phyloP scores from a whole-genome alignment of 176 grass and related monocot genomes.

The Carex kokanica region DNA sequence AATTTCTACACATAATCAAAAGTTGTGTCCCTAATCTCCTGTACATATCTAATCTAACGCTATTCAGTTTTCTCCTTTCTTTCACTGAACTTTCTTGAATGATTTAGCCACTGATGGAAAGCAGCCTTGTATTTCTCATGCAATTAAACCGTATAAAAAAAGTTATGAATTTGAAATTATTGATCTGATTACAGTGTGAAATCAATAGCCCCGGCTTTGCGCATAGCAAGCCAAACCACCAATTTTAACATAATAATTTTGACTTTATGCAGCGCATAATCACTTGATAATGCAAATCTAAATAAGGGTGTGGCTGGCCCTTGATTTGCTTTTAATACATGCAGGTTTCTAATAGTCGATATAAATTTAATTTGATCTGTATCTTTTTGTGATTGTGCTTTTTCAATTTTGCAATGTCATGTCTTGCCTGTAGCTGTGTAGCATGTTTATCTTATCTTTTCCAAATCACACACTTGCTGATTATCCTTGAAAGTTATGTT shows the following conservation, averaged over 20 bases:
- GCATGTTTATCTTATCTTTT: neutral
- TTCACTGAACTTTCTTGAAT: neutral
- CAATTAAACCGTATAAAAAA: too few species aligned
- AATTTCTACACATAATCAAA: neutral
- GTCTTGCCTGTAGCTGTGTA: neutral
- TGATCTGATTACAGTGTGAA: too few species aligned
- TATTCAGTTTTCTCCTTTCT: neutral
- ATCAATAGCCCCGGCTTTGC: too few species aligned
- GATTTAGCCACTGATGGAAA: neutral
- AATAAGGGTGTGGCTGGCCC: too few species aligned
- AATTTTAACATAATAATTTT: too few species aligned
- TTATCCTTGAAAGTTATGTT: conserved; percentile 12
- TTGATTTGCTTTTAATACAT: neutral
- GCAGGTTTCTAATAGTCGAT: neutral
- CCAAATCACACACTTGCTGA: neutral
- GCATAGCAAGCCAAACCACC: too few species aligned
- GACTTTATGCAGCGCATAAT: too few species aligned
- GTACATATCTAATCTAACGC: neutral
- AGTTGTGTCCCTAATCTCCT: neutral
- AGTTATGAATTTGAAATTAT: too few species aligned
- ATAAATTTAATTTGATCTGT: neutral
- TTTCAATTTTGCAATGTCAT: conserved; percentile 9
- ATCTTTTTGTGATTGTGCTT: neutral
- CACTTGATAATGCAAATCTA: too few species aligned
- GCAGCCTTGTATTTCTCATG: neutral